These are phyloP conservation scores for Alnus glutinosa DNA, from an alignment of 306 rosid species.

Conservation along the genomic window DNA sequence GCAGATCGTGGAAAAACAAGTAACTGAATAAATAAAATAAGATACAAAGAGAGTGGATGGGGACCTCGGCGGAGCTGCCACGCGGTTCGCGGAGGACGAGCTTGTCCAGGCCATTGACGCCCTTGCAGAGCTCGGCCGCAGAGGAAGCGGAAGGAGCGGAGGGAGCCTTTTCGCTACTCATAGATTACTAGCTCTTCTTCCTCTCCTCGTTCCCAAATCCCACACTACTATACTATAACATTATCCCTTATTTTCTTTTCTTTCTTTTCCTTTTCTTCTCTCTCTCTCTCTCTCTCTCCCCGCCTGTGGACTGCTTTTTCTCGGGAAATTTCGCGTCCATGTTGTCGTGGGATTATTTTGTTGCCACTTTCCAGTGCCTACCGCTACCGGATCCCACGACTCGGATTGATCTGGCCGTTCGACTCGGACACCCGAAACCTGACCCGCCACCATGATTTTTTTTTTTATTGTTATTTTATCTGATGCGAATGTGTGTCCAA, in stretches of 20 bases:
- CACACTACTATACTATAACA: neutral
- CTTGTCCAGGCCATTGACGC: constrained; percentile 72
- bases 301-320: neutral
- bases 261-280: neutral
- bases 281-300: neutral
- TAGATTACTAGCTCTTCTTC: constrained; percentile 10
- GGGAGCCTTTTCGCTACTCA: constrained; percentile 47
- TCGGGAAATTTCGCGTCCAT: constrained; percentile 11
- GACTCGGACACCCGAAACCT: neutral
- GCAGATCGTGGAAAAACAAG: neutral
- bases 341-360: neutral
- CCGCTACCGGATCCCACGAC: neutral
- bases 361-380: constrained; percentile 7
- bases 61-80: constrained; percentile 66
- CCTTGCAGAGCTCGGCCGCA: constrained; percentile 48
- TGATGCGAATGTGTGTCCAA: no score
- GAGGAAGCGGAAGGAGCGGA: constrained; percentile 18
- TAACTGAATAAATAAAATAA: neutral
- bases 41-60: neutral
- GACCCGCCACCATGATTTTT: neutral
- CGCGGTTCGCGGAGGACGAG: constrained; percentile 59
- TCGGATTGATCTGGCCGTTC: no score
- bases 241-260: neutral
- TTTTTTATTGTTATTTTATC: no score
- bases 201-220: neutral